A percentile compares a stretch with the other conserved stretches of the same genome.
Conservation (phyloP, 106 monocot genomes). For the Dendrobium catenatum region DNA sequence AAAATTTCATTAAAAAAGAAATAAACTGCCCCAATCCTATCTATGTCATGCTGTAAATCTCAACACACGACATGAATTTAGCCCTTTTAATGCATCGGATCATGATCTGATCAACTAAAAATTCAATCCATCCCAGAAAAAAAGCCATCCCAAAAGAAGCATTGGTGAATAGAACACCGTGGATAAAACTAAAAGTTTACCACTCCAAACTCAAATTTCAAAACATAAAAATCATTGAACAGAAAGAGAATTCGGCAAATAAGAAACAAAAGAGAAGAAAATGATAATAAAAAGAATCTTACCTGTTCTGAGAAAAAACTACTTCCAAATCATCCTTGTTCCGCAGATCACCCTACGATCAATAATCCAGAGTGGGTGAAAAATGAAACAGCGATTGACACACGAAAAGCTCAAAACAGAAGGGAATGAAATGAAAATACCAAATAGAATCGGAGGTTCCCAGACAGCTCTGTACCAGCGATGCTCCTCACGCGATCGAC, state of each 20-base stretch:
- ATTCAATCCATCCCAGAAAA: too few relatives aligned
- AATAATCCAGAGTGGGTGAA: background rate
- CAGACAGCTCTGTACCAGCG: conserved; percentile 41
- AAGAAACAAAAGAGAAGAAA: background rate
- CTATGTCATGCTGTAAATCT: too few relatives aligned
- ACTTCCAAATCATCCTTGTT: conserved; percentile 19
- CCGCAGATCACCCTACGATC: conserved; percentile 25
- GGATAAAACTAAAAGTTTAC: background rate
- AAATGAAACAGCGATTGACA: background rate
- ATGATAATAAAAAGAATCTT: background rate
- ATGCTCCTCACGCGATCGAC: conserved; percentile 46
- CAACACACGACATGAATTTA: too few relatives aligned
- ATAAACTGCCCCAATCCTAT: too few relatives aligned
- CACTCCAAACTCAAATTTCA: background rate
- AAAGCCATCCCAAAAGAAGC: background rate
- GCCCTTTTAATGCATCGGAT: too few relatives aligned
- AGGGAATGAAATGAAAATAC: conserved; percentile 14
- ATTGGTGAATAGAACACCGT: background rate
- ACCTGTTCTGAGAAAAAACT: conserved; percentile 14
- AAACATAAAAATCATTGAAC: background rate
- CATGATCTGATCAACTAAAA: too few relatives aligned
- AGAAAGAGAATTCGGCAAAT: background rate
- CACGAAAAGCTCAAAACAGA: background rate
- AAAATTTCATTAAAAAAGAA: background rate
- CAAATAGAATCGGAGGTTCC: conserved; percentile 45